A percentile compares a stretch with the other conserved stretches of the same genome.
Evolutionary conservation across 2,329 filamentous ascomycete species (phyloP).

Genomic region (Bipolaris sorokiniana): DNA sequence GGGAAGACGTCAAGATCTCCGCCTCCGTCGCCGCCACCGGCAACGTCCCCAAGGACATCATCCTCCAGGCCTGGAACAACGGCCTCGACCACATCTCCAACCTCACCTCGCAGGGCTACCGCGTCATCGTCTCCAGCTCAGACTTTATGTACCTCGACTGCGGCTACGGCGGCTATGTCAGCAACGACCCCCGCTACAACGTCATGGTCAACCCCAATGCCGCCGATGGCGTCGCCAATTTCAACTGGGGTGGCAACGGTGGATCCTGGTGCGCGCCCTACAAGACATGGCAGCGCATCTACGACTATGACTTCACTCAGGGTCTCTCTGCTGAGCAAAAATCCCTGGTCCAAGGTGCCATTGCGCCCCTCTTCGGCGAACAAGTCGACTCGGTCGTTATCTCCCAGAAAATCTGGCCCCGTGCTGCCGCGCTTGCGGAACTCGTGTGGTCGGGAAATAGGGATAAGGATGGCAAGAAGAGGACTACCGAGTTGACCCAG

Average conservation of each 20-base stretch:
- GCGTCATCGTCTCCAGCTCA: constrained; percentile 62
- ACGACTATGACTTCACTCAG: constrained; percentile 62
- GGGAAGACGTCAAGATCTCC: constrained; percentile 60
- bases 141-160: constrained; percentile 66
- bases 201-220: constrained; percentile 59
- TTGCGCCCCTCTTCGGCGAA: constrained; percentile 61
- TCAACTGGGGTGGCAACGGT: constrained; percentile 62
- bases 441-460: constrained; percentile 63
- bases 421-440: constrained; percentile 63
- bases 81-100: constrained; percentile 60
- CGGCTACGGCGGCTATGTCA: constrained; percentile 60
- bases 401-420: constrained; percentile 61
- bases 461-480: constrained; percentile 57
- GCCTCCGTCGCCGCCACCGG: constrained; percentile 53
- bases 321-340: constrained; percentile 57
- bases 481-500: constrained; percentile 61
- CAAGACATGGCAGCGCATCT: constrained; percentile 67
- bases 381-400: constrained; percentile 62
- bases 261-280: constrained; percentile 66
- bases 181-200: constrained; percentile 64
- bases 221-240: constrained; percentile 50
- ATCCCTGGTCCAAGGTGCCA: constrained; percentile 59
- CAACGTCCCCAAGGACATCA: constrained; percentile 57
- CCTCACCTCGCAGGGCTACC: constrained; percentile 58
- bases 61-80: constrained; percentile 64